Evolutionary conservation across 768 basidiomycete genomes (phyloP), one percentile per base, ranked within the genome.

Genomic region (Pulveroboletus sp.): DNA sequence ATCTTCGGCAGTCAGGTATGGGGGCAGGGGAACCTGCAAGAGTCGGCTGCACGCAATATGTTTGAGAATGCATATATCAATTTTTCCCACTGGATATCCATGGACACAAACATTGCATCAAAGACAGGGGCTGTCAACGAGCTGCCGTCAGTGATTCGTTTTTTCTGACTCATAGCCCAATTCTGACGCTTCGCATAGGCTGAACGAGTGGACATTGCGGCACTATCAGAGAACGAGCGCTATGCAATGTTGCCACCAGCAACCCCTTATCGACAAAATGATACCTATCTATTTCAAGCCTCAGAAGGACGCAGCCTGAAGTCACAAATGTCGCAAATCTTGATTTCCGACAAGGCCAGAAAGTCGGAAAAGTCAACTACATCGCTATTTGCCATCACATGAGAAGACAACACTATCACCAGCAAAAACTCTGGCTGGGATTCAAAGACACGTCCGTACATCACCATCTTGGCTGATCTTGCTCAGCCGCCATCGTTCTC

Each of bases 341-440:
- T 65, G 31, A 47, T 65, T 32, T 60, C 61, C 9, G 57, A 52
- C 49, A 50, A 55, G 32, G 47, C n/a, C n/a, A n/a, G n/a, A n/a
- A 5, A 7, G 14, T 1, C 50, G n/a, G n/a, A n/a, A n/a, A n/a
- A n/a, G n/a, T n/a, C n/a, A n/a, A n/a, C n/a, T n/a, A n/a, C n/a
- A n/a, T n/a, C n/a, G n/a, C n/a, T n/a, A n/a, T n/a, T n/a, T n/a
- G n/a, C n/a, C n/a, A n/a, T 50, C 23, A 37, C 24, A 2, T 45
- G 50, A 24, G 17, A 19, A 20, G 0, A 31, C 5, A 1, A 19
- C 6, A 12, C 12, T n/a, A n/a, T n/a, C 19, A 7, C 48, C 1
- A 9, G 29, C 9, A 6, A 16, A 1, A 25, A 13, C 25, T 17
- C 39, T 23, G 8, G 1, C 5, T 0, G 3, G 3, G 45, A 32